Percentiles rank a stretch among this genome's conserved stretches.
phyloP scores from a whole-genome alignment of 2,329 filamentous ascomycete species.

The Chrysoporthe puriensis region DNA sequence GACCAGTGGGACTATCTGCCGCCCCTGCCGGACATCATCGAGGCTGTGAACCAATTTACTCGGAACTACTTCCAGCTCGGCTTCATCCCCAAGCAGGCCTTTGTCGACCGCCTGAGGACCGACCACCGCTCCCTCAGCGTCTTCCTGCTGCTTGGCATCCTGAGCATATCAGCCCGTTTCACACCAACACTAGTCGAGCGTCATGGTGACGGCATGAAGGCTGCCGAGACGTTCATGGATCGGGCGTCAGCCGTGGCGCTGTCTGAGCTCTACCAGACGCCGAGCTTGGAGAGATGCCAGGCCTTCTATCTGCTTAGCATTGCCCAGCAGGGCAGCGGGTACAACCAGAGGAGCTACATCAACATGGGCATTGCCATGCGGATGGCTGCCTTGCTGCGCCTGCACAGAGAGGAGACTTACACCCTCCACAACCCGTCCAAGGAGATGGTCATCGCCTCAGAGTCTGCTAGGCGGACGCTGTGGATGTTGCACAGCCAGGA shows the following conservation, averaged over 20 bases:
- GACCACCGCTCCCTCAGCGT: slow-evolving; percentile 54
- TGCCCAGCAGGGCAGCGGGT: slow-evolving; percentile 60
- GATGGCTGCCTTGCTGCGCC: slow-evolving; percentile 58
- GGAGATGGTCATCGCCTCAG: slow-evolving; percentile 52
- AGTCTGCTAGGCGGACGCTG: slow-evolving; percentile 61
- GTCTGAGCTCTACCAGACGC: slow-evolving; percentile 55
- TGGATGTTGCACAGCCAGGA: slow-evolving; percentile 65
- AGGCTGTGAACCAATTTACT: slow-evolving; percentile 57
- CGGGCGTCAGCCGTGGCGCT: slow-evolving; percentile 52
- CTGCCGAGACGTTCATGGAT: slow-evolving; percentile 58
- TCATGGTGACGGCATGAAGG: slow-evolving; percentile 55
- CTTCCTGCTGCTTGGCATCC: slow-evolving; percentile 58
- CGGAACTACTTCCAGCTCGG: slow-evolving; percentile 62
- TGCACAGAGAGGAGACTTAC: slow-evolving; percentile 61
- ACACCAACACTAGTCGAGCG: slow-evolving; percentile 52
- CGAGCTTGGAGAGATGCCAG: slow-evolving; percentile 59
- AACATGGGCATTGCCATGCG: slow-evolving; percentile 61
- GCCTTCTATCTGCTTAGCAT: slow-evolving; percentile 63
- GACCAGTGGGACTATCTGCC: slow-evolving; percentile 57
- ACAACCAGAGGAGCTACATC: slow-evolving; percentile 58
- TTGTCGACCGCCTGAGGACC: slow-evolving; percentile 50
- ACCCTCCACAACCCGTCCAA: slow-evolving; percentile 45
- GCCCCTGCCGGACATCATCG: slow-evolving; percentile 52
- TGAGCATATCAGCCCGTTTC: slow-evolving; percentile 60
- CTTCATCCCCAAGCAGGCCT: slow-evolving; percentile 59